Evolutionary conservation across 768 basidiomycete species (phyloP).

Genomic region (Lentinula edodes): DNA sequence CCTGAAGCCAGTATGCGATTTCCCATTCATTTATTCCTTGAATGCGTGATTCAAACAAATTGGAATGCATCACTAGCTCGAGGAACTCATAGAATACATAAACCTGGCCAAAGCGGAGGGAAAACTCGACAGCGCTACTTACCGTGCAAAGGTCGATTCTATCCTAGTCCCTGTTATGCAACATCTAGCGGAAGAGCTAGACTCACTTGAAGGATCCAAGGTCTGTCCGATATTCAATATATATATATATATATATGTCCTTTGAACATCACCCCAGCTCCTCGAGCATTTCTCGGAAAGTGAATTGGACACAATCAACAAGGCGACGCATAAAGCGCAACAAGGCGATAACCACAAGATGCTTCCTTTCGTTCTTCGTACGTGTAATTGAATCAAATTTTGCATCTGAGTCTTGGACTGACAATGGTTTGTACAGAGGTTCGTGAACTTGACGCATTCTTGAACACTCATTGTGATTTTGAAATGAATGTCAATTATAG

Average conservation of each 20-base stretch:
- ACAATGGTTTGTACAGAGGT: not conserved
- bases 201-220: constrained; percentile 3
- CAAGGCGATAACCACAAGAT: constrained; percentile 4
- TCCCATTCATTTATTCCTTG: no score
- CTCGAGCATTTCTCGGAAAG: constrained; percentile 8
- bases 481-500: not conserved
- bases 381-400: not conserved
- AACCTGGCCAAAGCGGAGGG: not conserved
- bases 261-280: constrained; percentile 1
- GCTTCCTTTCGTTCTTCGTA: constrained; percentile 10
- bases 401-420: not conserved
- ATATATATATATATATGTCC: not conserved
- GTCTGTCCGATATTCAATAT: not conserved
- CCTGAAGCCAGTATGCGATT: not conserved
- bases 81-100: constrained; percentile 6
- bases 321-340: not conserved
- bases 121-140: constrained; percentile 3
- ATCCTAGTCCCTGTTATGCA: constrained; percentile 8
- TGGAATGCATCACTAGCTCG: not conserved
- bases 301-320: constrained; percentile 9
- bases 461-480: no score
- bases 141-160: constrained; percentile 9
- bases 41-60: no score
- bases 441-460: not conserved
- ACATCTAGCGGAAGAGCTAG: constrained; percentile 10